Conservation (phyloP, 352 stramenopile genomes). For the Pythium periplocum region DNA sequence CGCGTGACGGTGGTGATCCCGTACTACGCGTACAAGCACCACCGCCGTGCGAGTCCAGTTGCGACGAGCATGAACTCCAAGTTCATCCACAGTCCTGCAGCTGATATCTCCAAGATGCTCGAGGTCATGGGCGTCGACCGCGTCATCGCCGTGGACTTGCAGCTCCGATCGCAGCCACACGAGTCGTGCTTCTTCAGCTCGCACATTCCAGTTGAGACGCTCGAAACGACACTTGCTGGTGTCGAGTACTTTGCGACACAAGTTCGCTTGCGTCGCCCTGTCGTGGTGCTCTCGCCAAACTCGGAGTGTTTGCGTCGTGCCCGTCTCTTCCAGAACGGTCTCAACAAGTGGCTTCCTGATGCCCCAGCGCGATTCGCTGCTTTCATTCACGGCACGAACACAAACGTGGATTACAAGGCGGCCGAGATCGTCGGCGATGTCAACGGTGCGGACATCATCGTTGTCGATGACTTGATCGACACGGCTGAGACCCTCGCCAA, state of each 20-base stretch:
- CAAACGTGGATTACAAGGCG: conserved; percentile 47
- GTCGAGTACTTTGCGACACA: conserved; percentile 91
- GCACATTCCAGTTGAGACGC: conserved; percentile 87
- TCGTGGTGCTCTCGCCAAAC: conserved; percentile 89
- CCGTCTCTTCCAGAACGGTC: conserved; percentile 77
- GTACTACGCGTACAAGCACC: conserved; percentile 93
- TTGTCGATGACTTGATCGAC: conserved; percentile 92
- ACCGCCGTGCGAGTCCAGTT: conserved; percentile 79
- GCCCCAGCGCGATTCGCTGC: conserved; percentile 74
- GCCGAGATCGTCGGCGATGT: conserved; percentile 88
- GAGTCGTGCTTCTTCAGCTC: conserved; percentile 92
- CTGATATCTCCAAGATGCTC: conserved; percentile 90
- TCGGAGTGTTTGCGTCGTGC: conserved; percentile 79
- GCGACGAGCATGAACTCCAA: conserved; percentile 90
- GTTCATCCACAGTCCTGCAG: conserved; percentile 86
- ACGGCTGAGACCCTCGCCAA: conserved; percentile 79
- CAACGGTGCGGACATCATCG: conserved; percentile 84
- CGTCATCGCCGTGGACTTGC: conserved; percentile 91
- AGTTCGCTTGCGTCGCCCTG: conserved; percentile 64
- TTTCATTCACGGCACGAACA: conserved; percentile 72
- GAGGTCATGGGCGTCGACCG: conserved; percentile 93
- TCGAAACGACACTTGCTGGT: conserved; percentile 89
- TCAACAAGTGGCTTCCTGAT: conserved; percentile 86
- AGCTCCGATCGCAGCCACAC: conserved; percentile 85
- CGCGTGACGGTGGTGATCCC: conserved; percentile 92